phyloP scores from a whole-genome alignment of 352 stramenopile species.

The Aphanomyces cochlioides region DNA sequence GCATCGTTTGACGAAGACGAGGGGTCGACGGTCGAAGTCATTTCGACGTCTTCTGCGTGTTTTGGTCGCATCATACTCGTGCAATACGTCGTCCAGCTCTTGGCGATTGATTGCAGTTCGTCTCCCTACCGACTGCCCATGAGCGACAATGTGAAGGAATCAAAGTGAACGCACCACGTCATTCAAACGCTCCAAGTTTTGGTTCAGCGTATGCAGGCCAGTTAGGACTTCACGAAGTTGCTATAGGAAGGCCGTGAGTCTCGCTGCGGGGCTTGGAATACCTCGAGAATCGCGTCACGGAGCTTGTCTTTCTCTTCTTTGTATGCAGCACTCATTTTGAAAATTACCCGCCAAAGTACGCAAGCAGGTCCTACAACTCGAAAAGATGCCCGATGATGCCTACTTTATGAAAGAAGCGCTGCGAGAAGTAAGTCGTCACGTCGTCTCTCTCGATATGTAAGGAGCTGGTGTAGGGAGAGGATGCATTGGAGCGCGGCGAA shows the following conservation, averaged over 20 bases:
- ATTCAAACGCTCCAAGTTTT: constrained; percentile 30
- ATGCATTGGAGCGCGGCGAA: constrained; percentile 70
- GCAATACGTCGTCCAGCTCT: constrained; percentile 25
- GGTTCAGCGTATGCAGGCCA: constrained; percentile 25
- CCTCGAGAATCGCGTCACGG: constrained; percentile 26
- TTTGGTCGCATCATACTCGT: constrained; percentile 4
- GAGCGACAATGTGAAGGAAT: background rate
- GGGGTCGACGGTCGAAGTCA: background rate
- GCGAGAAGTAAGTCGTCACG: constrained; percentile 41
- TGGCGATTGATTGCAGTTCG: constrained; percentile 19
- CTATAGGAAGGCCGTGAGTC: background rate
- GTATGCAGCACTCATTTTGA: constrained; percentile 27
- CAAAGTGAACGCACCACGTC: constrained; percentile 22
- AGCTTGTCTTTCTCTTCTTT: constrained; percentile 27
- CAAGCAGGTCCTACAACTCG: background rate
- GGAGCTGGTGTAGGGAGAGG: constrained; percentile 51
- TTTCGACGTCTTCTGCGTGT: background rate
- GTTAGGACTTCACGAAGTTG: constrained; percentile 24
- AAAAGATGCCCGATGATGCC: background rate
- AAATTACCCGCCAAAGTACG: constrained; percentile 15
- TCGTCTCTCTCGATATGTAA: background rate
- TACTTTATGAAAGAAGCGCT: constrained; percentile 73
- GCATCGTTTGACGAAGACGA: background rate
- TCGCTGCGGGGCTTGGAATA: background rate
- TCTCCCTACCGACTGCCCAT: constrained; percentile 7